Base-by-base conservation (phyloP, 768 basidiomycete genomes). In the Butyriboletus loyo region DNA sequence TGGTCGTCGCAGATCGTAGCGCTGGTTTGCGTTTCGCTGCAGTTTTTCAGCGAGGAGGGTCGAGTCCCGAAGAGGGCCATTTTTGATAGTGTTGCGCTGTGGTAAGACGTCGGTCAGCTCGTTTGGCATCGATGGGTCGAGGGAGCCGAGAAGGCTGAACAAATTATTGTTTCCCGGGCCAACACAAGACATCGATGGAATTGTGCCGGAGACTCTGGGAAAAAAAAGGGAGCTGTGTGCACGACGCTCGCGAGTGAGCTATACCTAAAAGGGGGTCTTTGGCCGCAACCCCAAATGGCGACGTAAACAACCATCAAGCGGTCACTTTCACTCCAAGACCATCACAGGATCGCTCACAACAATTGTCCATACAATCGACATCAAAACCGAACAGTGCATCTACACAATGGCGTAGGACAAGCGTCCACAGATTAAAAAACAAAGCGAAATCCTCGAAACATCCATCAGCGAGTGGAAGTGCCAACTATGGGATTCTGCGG, bases 221-320 rank as follows among this genome's bases (percentile, higher is more conserved):
- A 50, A 52, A 53, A 50, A 46, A 46, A 13, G 9, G 9, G 31
- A 28, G 19, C 10, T 3, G 7, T 24, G 21, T 14, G 15, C 21
- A 17, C 15, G 8, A 8, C 13, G 30, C 27, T 30, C 52, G 19
- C 13, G n/a, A 10, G 28, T 10, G 27, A 15, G 51, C 24, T 42
- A n/a, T 24, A 24, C 41, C 52, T 47, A 46, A 30, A 30, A 27
- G 45, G 56, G 42, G 39, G n/a, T 2, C 5, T 22, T 21, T 7
- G 42, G 19, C 41, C 49, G 42, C 45, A 55, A 37, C 2, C 31
- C 19, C 51, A 52, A 64, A 41, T 32, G 4, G 58, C 24, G 34
- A 19, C 0, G 19, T 41, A 63, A 63, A 63, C 60, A 63, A 57
- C 40, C 35, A 48, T 64, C 63, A 64, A 65, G 59, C 22, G 11